phyloP scores from a whole-genome alignment of 1,139 yeast genomes.

The Groenewaldozyma sp. region DNA sequence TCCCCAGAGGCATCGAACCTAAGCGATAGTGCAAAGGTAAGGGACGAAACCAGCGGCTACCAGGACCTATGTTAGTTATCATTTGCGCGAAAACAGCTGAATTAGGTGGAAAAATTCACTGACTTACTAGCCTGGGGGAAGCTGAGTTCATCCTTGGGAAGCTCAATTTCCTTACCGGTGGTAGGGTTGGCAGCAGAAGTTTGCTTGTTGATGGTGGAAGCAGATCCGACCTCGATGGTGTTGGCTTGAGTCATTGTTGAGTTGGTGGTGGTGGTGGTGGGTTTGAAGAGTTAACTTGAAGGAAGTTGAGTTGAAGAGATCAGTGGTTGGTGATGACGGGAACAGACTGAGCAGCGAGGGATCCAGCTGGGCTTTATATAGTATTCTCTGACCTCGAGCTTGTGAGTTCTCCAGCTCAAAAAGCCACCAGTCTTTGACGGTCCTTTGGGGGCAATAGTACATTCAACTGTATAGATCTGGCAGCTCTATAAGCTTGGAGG shows the following conservation, averaged over 20 bases:
- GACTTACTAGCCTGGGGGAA: conserved; percentile 1
- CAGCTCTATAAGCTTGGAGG: too few relatives aligned
- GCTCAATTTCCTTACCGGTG: not conserved
- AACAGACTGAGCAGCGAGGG: too few relatives aligned
- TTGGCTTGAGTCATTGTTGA: not conserved
- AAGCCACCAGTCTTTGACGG: too few relatives aligned
- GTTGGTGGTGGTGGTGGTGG: not conserved
- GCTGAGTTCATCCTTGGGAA: not conserved
- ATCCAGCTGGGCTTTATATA: too few relatives aligned
- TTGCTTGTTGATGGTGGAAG: not conserved
- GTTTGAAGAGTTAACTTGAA: too few relatives aligned
- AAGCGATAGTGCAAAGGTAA: conserved; percentile 1
- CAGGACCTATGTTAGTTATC: not conserved
- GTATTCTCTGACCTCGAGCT: too few relatives aligned
- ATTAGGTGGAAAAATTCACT: not conserved
- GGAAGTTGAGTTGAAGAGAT: too few relatives aligned
- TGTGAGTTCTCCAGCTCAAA: too few relatives aligned
- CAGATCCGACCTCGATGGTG: not conserved
- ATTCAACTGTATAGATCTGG: too few relatives aligned
- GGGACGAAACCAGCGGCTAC: conserved; percentile 1
- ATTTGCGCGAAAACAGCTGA: not conserved
- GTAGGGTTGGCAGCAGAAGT: not conserved
- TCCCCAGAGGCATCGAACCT: too few relatives aligned
- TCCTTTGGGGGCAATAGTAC: too few relatives aligned
- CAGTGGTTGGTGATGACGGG: too few relatives aligned